Conservation (phyloP, 768 basidiomycete genomes). For the Mycena latifolia region DNA sequence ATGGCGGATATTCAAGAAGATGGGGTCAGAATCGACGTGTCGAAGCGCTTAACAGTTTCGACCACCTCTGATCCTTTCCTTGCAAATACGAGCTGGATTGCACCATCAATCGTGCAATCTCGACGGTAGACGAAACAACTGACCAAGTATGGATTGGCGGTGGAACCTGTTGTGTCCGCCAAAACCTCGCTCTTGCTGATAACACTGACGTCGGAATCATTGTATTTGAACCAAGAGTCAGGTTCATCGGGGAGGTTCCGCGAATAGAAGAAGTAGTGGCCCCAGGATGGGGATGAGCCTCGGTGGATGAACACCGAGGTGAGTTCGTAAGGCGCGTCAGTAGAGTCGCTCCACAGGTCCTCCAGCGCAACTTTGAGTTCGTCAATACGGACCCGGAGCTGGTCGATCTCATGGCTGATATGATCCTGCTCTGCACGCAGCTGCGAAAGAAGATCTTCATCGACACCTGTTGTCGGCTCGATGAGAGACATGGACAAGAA, state of each 20-base stretch:
- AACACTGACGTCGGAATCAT: conserved; percentile 87
- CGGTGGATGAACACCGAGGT: conserved; percentile 97
- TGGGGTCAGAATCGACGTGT: conserved; percentile 46
- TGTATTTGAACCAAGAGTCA: conserved; percentile 96
- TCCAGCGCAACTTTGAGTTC: conserved; percentile 79
- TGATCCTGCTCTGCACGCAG: conserved; percentile 66
- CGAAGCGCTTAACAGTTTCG: conserved; percentile 82
- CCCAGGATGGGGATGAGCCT: conserved; percentile 87
- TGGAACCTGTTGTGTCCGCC: conserved; percentile 90
- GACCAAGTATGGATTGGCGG: conserved; percentile 92
- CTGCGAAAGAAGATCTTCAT: conserved; percentile 65
- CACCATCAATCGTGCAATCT: conserved; percentile 18
- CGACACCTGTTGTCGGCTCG: conserved; percentile 54
- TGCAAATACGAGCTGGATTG: conserved; percentile 81
- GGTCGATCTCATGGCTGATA: conserved; percentile 69
- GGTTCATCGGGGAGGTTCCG: conserved; percentile 84
- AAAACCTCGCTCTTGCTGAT: conserved; percentile 88
- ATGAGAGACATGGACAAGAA: conserved; percentile 59
- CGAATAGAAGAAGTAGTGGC: conserved; percentile 98
- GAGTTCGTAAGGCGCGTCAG: conserved; percentile 83
- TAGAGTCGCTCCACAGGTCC: conserved; percentile 77
- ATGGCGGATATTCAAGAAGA: conserved; percentile 34
- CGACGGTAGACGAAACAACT: conserved; percentile 40
- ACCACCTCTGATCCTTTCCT: conserved; percentile 84
- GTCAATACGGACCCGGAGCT: conserved; percentile 61